Evolutionary conservation across 1,284 basidiomycete species (phyloP).

Genomic region (Grifola frondosa): DNA sequence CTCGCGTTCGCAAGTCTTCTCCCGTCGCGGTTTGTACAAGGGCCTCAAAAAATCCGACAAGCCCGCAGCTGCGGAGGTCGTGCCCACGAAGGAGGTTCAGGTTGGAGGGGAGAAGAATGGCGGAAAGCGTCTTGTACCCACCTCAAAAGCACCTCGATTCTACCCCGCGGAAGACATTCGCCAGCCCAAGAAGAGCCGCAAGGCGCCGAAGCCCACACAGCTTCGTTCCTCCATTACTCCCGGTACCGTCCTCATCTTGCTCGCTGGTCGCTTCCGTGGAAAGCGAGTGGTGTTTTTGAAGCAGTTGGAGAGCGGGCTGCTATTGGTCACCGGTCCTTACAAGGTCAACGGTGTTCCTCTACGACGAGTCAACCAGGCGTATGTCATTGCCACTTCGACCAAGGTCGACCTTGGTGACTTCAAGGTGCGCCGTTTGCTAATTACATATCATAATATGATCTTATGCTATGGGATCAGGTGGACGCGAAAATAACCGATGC

Average conservation of each 20-base stretch:
- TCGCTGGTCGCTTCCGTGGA: constrained; percentile 97
- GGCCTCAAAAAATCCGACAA: constrained; percentile 78
- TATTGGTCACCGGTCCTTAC: constrained; percentile 97
- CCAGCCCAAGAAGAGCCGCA: constrained; percentile 89
- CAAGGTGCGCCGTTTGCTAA: constrained; percentile 54
- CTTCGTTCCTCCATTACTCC: constrained; percentile 91
- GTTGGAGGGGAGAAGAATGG: constrained; percentile 93
- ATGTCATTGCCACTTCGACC: constrained; percentile 98
- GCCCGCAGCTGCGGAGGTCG: constrained; percentile 56
- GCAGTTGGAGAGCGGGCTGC: constrained; percentile 90
- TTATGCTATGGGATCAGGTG: constrained; percentile 44
- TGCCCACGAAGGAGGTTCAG: constrained; percentile 76
- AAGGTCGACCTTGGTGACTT: constrained; percentile 84
- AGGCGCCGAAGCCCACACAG: constrained; percentile 73
- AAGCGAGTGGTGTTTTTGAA: constrained; percentile 99
- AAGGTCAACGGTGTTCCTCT: constrained; percentile 99
- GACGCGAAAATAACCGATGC: constrained; percentile 92
- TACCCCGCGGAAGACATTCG: constrained; percentile 97
- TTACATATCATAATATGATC: background rate
- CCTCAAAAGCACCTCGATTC: constrained; percentile 88
- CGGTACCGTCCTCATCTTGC: constrained; percentile 93
- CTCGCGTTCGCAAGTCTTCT: constrained; percentile 79
- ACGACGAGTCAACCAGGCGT: constrained; percentile 98
- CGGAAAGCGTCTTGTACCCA: constrained; percentile 83
- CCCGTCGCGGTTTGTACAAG: constrained; percentile 79